Evolutionary conservation across 805 yeast genomes (phyloP), one percentile per base, ranked within the genome.

Genomic region (Peterozyma toletana): DNA sequence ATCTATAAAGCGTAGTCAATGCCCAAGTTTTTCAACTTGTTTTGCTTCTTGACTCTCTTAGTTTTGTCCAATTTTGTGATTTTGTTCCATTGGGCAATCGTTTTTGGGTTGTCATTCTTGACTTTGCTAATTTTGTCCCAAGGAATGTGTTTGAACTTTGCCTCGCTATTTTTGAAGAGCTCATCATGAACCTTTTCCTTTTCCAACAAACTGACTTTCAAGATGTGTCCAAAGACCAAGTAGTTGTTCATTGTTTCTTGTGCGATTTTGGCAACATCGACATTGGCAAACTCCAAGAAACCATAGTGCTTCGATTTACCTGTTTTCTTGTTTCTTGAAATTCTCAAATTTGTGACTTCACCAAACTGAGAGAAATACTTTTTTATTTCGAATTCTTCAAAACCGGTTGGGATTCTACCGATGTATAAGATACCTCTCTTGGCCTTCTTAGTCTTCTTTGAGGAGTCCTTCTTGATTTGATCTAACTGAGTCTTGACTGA

Each of bases 191-290:
- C 71, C 39, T 75, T 61, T 46, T 75, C 77, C 47, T 75, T 68
- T 33, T 85, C 90, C 39, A 77, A 55, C 14, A 76, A 58, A 18
- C 70, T 63, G 48, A 71, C 71, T 63, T 86, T 83, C 53, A 93
- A 68, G 49, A 90, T 75, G 63, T 91, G 97, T 6, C 95, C 95
- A 67, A 86, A 81, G 38, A 93, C 60, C 49, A 93, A 73, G 57
- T 93, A 93, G 66, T 93, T 93, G 65, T 93, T 83, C 99, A 93
- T 93, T 38, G 97, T 82, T 52, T 93, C 98, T 48, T 85, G 86
- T 3, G 96, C 99, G 48, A 89, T 72, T 53, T 79, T 75, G 38
- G 98, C 97, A 44, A 85, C 95, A 39, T 81, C 86, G 34, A 62
- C 58, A 43, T 78, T 72, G 36, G 73, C 76, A 57, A 91, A 93